Evolutionary conservation across 176 grass and related monocot genomes (phyloP).

Genomic region (Aegilops longissima): DNA sequence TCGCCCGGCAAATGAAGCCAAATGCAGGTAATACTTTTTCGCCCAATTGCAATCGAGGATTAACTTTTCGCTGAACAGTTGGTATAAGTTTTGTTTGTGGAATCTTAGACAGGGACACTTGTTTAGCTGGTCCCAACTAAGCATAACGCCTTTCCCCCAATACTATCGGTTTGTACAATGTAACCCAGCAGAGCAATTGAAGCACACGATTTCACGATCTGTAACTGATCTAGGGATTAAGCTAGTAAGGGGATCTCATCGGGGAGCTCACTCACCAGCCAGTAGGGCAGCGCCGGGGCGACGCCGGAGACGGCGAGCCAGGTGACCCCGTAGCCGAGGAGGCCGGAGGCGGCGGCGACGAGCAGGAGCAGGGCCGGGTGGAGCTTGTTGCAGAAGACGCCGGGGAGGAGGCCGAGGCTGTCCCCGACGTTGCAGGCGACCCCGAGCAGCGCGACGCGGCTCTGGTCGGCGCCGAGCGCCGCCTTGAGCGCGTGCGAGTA

Average conservation of each 20-base stretch:
- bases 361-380: conserved; percentile 67
- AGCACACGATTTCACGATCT: conserved; percentile 12
- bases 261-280: conserved; percentile 56
- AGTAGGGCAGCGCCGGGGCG: conserved; percentile 61
- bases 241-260: not conserved
- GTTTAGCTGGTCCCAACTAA: not conserved
- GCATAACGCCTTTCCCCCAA: not conserved
- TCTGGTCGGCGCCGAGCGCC: conserved; percentile 55
- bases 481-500: conserved; percentile 86
- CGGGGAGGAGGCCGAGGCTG: conserved; percentile 74
- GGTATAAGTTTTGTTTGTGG: not conserved
- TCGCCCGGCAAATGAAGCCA: conserved; percentile 8
- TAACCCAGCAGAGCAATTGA: conserved; percentile 3
- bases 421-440: conserved; percentile 93
- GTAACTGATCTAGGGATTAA: not conserved
- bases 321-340: conserved; percentile 58
- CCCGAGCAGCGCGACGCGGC: conserved; percentile 73
- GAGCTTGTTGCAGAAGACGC: conserved; percentile 85
- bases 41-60: not conserved
- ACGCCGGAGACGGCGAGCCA: conserved; percentile 62
- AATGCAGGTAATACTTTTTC: not conserved
- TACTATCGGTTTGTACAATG: too few relatives aligned
- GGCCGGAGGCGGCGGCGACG: conserved; percentile 50
- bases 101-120: conserved; percentile 13
- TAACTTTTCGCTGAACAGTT: not conserved